These are phyloP conservation scores for Millerozyma miso DNA, from an alignment of 805 yeast genomes.

Conservation along the genomic window DNA sequence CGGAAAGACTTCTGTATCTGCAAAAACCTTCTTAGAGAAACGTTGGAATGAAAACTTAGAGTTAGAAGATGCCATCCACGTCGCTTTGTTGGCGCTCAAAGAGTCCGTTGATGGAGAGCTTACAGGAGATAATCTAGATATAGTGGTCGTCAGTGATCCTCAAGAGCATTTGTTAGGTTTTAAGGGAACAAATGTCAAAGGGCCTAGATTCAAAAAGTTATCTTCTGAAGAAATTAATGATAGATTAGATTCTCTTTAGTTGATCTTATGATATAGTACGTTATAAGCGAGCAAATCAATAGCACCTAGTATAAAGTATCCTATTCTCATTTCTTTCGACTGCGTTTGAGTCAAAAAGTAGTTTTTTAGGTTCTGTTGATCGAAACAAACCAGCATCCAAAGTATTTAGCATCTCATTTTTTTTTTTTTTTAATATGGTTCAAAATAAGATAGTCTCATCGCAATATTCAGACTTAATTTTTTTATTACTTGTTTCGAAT, in stretches of 20 bases:
- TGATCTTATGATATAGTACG: neutral
- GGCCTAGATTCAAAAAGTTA: slow-evolving; percentile 86
- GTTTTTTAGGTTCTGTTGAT: too few relatives aligned
- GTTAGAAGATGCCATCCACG: slow-evolving; percentile 96
- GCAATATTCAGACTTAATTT: neutral
- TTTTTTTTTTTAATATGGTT: neutral
- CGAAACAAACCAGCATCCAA: too few relatives aligned
- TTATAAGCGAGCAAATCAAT: neutral
- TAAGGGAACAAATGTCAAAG: slow-evolving; percentile 74
- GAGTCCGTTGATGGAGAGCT: slow-evolving; percentile 98
- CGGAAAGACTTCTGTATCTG: slow-evolving; percentile 94
- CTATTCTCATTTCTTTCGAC: too few relatives aligned
- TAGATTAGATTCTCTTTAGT: slow-evolving; percentile 81
- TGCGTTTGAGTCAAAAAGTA: too few relatives aligned
- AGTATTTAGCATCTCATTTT: too few relatives aligned
- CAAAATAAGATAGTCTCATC: neutral
- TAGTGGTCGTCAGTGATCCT: slow-evolving; percentile 80
- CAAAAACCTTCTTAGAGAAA: slow-evolving; percentile 94
- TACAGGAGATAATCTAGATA: slow-evolving; percentile 94
- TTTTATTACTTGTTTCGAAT: neutral
- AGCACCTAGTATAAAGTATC: neutral
- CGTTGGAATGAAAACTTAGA: slow-evolving; percentile 98
- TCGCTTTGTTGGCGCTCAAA: slow-evolving; percentile 87
- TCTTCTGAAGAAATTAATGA: slow-evolving; percentile 92
- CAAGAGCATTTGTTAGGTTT: slow-evolving; percentile 79